A percentile compares a stretch with the other conserved stretches of the same genome.
Evolutionary conservation across 495 filamentous ascomycete genomes (phyloP).

Genomic region (Aspergillus homomorphus): DNA sequence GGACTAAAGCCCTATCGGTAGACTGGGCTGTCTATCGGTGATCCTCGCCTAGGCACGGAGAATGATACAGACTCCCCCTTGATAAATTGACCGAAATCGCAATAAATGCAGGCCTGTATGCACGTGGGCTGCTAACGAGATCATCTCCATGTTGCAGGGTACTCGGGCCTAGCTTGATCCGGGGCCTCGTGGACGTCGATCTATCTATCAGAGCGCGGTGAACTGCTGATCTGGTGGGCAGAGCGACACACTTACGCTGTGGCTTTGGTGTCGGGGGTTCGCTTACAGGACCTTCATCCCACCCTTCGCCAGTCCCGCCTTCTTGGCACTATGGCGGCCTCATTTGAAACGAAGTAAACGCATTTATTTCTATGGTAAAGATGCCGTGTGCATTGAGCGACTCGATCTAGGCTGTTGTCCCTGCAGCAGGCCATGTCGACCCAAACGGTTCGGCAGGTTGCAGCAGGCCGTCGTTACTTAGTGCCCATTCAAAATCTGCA

Average conservation of each 20-base stretch:
- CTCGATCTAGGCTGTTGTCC: background rate
- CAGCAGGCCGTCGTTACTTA: slow-evolving; percentile 32
- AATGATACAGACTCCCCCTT: background rate
- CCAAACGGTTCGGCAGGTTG: slow-evolving; percentile 22
- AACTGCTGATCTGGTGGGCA: background rate
- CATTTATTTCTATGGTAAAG: background rate
- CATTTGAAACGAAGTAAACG: background rate
- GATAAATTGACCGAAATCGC: background rate
- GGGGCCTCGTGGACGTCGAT: no score
- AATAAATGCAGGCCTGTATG: background rate
- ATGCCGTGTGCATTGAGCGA: background rate
- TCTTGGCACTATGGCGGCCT: background rate
- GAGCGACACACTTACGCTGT: background rate
- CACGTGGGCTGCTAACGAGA: background rate
- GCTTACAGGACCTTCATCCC: background rate
- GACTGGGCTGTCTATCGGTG: background rate
- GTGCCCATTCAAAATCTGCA: slow-evolving; percentile 37
- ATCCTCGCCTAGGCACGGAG: background rate
- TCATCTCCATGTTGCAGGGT: background rate
- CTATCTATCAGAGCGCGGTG: background rate
- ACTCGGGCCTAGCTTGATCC: background rate
- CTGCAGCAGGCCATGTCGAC: slow-evolving; percentile 19
- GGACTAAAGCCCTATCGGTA: no score
- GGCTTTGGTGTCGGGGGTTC: background rate
- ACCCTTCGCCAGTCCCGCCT: background rate